phyloP scores from a whole-genome alignment of 2,329 filamentous ascomycete species.

The Aspergillus pseudonomiae region DNA sequence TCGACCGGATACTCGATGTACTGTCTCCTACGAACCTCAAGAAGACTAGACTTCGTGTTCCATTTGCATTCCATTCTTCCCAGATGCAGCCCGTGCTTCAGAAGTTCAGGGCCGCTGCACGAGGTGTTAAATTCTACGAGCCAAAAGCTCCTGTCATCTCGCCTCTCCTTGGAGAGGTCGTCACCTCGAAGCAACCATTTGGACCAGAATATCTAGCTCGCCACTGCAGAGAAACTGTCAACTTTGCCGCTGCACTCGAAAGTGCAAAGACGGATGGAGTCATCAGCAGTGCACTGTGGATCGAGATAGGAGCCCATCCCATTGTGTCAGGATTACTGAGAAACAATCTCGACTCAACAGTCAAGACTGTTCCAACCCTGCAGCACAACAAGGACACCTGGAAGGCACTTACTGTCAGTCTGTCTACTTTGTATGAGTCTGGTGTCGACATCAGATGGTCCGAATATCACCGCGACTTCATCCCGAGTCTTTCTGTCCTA shows the following conservation, averaged over 20 bases:
- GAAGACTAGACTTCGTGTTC: constrained; percentile 46
- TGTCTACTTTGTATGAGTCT: constrained; percentile 40
- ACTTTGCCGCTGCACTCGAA: constrained; percentile 48
- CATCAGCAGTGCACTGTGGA: constrained; percentile 71
- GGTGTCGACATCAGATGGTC: constrained; percentile 47
- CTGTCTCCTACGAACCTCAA: constrained; percentile 42
- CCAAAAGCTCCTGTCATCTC: constrained; percentile 50
- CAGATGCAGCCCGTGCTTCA: constrained; percentile 52
- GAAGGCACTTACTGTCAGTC: constrained; percentile 43
- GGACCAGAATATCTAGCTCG: constrained; percentile 56
- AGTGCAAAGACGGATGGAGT: constrained; percentile 36
- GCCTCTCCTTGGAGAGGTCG: constrained; percentile 47
- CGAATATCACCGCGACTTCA: constrained; percentile 48
- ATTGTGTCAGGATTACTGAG: constrained; percentile 51
- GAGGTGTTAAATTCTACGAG: constrained; percentile 42
- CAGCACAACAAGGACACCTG: constrained; percentile 45
- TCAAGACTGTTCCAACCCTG: constrained; percentile 51
- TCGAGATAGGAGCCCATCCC: constrained; percentile 62
- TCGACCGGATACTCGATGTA: constrained; percentile 41
- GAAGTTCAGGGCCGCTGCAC: constrained; percentile 41
- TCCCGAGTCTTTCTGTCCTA: constrained; percentile 34
- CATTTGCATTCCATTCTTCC: constrained; percentile 52
- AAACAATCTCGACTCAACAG: constrained; percentile 62
- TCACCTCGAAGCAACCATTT: constrained; percentile 47
- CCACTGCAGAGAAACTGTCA: constrained; percentile 50